Evolutionary conservation across 345 rosid genomes (phyloP).

Genomic region (Iberis pinnata): DNA sequence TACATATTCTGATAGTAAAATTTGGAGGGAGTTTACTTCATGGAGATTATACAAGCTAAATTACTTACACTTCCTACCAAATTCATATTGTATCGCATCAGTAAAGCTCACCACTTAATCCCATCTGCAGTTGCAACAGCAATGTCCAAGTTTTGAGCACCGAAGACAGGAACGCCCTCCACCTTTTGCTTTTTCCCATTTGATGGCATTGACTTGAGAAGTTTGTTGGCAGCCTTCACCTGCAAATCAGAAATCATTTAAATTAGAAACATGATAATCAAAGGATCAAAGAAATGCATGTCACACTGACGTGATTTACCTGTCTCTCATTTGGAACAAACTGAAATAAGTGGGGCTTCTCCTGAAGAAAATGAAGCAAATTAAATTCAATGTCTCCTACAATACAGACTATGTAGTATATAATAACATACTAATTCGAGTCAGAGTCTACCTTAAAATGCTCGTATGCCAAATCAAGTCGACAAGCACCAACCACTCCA

Average conservation of each 20-base stretch:
- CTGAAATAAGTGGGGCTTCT: conserved; percentile 81
- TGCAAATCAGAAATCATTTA: conserved; percentile 22
- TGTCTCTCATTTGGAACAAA: conserved; percentile 95
- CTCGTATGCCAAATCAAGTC: conserved; percentile 94
- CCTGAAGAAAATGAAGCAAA: conserved; percentile 41
- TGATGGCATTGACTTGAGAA: conserved; percentile 56
- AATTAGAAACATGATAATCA: neutral
- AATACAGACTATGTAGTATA: neutral
- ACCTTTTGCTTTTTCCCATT: conserved; percentile 50
- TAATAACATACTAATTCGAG: neutral
- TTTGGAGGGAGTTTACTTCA: neutral
- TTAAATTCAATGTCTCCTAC: neutral
- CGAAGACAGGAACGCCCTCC: conserved; percentile 88
- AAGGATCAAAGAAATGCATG: conserved; percentile 3
- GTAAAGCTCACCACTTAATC: conserved; percentile 64
- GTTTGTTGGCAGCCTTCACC: conserved; percentile 91
- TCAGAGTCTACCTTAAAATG: conserved; percentile 76
- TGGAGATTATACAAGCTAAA: neutral
- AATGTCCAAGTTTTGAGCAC: conserved; percentile 87
- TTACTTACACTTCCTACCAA: neutral
- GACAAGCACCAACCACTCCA: conserved; percentile 95
- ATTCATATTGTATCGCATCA: neutral
- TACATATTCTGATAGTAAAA: neutral
- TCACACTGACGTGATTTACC: conserved; percentile 32
- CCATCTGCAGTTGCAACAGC: conserved; percentile 94